Base-by-base conservation (phyloP, 2,329 filamentous ascomycete genomes). In the Nigrograna mackinnonii region DNA sequence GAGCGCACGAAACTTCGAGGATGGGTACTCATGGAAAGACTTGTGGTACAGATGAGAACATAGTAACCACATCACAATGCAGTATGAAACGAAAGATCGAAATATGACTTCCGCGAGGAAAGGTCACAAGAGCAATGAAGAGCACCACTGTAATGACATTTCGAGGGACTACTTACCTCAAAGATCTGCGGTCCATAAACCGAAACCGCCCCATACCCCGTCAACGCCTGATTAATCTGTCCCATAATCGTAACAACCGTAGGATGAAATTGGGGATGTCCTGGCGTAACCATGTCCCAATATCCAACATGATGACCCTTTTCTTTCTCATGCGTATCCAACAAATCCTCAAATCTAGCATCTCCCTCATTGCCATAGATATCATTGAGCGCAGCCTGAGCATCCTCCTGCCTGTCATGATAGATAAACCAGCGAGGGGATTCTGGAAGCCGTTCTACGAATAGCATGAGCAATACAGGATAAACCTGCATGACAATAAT, bases 141-240 rank as follows among this genome's bases (percentile, higher is more conserved):
- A 33, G 22, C 5, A 21, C 13, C 21, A 38, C 11, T n/a, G 19
- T 7, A 36, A 33, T 33, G 31, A 33, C 11, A 33, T 11, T 13
- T 33, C 13, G 31, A 13, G 9, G 9, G 24, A n/a, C 24, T 9
- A 47, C 56, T 50, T 48, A 64, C 63, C 40, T 81, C 75, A 58
- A 84, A 84, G 39, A 84, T 84, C 50, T 84, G 82, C 2, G 80
- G 80, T 0, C 81, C 82, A 44, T 84, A 84, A 3, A 84, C 80
- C 14, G 76, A 80, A 3, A 85, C 78, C 0, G 81, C 82, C 3
- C 79, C 79, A 41, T 82, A 82, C 4, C 79, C 78, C 0, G 79
- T 81, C 37, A 81, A 61, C 0, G 78, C 79, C 59, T 84, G 82
- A 51, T 83, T 83, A 51, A 84, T 62, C 58, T 85, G 80, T 1